These are phyloP conservation scores for Phyllosticta citrichinensis DNA, from an alignment of 2,329 filamentous ascomycete genomes.

Conservation along the genomic window DNA sequence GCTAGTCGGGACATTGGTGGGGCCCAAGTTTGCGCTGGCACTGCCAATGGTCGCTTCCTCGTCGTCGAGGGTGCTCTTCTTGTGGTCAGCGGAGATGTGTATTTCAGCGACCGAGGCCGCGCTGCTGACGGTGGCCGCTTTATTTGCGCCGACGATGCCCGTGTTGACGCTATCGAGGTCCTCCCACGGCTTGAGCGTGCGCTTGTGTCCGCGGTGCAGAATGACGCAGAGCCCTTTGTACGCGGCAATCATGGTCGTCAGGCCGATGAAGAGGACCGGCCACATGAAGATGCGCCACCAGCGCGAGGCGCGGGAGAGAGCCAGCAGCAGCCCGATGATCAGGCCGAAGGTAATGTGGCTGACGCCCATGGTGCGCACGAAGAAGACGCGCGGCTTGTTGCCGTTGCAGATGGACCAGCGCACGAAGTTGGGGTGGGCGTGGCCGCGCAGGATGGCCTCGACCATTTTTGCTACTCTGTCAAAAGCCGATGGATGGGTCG, in stretches of 20 bases:
- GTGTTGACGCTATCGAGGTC: conserved; percentile 38
- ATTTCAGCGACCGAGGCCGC: background rate
- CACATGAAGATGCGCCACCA: conserved; percentile 59
- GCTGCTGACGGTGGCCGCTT: background rate
- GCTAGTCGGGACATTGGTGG: background rate
- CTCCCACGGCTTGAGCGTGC: conserved; percentile 67
- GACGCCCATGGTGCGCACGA: conserved; percentile 57
- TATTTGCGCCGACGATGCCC: conserved; percentile 7
- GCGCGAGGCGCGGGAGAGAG: conserved; percentile 52
- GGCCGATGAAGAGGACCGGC: conserved; percentile 57
- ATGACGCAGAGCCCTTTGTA: conserved; percentile 75
- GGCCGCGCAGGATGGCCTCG: conserved; percentile 59
- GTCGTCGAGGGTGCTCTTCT: conserved; percentile 11
- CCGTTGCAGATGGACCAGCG: conserved; percentile 77
- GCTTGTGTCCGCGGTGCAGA: conserved; percentile 63
- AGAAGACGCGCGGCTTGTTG: conserved; percentile 61
- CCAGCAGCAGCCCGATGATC: conserved; percentile 51
- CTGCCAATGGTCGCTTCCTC: conserved; percentile 11
- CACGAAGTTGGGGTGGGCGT: conserved; percentile 77
- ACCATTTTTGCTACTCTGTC: conserved; percentile 48
- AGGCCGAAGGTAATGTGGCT: conserved; percentile 48
- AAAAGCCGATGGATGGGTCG: conserved; percentile 68
- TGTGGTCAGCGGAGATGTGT: background rate
- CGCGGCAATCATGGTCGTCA: conserved; percentile 61
- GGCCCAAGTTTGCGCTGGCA: background rate